A percentile compares a stretch with the other conserved stretches of the same genome.
Evolutionary conservation across 2,329 filamentous ascomycete genomes (phyloP).

Genomic region (Leptographium radiaticola): DNA sequence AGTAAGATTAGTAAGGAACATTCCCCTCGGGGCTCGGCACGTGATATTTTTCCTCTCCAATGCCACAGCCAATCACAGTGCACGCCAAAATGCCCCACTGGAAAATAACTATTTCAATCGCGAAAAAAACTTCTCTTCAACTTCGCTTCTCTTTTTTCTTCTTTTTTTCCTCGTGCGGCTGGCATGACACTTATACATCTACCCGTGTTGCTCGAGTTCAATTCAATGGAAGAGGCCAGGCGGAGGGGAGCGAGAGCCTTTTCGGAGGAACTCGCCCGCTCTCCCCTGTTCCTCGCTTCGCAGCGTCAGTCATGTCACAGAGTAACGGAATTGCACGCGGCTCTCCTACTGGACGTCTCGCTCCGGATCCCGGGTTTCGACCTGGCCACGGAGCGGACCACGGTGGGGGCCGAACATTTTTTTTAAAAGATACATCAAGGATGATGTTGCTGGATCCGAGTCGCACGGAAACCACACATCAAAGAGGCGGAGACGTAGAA

Average conservation of each 20-base stretch:
- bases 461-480: slow-evolving; percentile 10
- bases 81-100: not conserved
- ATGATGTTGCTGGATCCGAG: slow-evolving; percentile 1
- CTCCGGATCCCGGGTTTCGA: slow-evolving; percentile 1
- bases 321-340: slow-evolving; percentile 66
- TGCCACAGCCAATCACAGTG: not conserved
- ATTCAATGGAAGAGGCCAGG: slow-evolving; percentile 8
- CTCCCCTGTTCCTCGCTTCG: slow-evolving; percentile 37
- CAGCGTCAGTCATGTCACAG: slow-evolving; percentile 73
- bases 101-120: slow-evolving; percentile 4
- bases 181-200: slow-evolving; percentile 47
- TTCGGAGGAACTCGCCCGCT: slow-evolving; percentile 14
- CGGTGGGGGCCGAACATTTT: slow-evolving; percentile 29
- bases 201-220: slow-evolving; percentile 68
- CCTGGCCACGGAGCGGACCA: slow-evolving; percentile 13
- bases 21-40: not conserved
- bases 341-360: slow-evolving; percentile 33
- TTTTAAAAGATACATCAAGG: not conserved
- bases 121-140: slow-evolving; percentile 13
- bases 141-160: slow-evolving; percentile 24
- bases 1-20: too few species aligned
- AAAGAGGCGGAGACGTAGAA: not conserved
- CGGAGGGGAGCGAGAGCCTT: not conserved
- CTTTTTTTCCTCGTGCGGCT: slow-evolving; percentile 63
- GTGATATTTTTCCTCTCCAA: not conserved